A percentile compares a stretch with the other conserved stretches of the same genome.
Conservation (phyloP, 2,329 filamentous ascomycete genomes). For the Microcyclosporella mali region DNA sequence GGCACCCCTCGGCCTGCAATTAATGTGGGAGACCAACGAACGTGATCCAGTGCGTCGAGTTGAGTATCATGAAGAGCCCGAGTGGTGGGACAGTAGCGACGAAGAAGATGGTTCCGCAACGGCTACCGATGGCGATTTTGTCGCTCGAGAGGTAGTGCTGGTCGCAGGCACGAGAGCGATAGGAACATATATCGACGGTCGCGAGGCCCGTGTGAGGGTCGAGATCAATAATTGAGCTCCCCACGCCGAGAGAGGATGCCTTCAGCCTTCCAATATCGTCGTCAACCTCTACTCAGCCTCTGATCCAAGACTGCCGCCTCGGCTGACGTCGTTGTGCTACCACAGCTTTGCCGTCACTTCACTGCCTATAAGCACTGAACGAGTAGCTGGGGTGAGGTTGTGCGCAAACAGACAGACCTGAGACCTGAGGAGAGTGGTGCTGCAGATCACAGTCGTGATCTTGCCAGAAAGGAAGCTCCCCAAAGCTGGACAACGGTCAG, state of each 20-base stretch:
- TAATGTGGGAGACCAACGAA: conserved; percentile 88
- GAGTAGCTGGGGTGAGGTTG: not conserved
- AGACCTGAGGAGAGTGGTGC: not conserved
- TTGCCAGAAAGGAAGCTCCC: no score
- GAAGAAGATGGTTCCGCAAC: conserved; percentile 34
- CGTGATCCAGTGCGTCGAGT: conserved; percentile 67
- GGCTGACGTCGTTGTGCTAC: not conserved
- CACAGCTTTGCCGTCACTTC: not conserved
- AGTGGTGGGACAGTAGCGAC: conserved; percentile 38
- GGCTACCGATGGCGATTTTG: conserved; percentile 43
- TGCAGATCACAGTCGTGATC: not conserved
- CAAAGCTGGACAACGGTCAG: no score
- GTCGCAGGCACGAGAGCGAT: conserved; percentile 72
- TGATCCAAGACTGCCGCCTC: conserved; percentile 1
- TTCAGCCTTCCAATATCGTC: not conserved
- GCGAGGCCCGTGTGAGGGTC: conserved; percentile 64
- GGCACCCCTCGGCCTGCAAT: conserved; percentile 55
- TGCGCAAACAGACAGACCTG: not conserved
- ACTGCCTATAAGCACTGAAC: not conserved
- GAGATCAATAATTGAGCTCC: conserved; percentile 6
- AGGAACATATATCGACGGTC: conserved; percentile 74
- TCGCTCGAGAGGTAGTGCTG: conserved; percentile 73
- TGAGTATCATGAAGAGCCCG: conserved; percentile 40
- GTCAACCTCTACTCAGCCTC: not conserved
- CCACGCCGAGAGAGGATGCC: not conserved